A percentile compares a stretch with the other conserved stretches of the same genome.
Evolutionary conservation across 441 rosid species (phyloP).

Genomic region (Syzygium malaccense): DNA sequence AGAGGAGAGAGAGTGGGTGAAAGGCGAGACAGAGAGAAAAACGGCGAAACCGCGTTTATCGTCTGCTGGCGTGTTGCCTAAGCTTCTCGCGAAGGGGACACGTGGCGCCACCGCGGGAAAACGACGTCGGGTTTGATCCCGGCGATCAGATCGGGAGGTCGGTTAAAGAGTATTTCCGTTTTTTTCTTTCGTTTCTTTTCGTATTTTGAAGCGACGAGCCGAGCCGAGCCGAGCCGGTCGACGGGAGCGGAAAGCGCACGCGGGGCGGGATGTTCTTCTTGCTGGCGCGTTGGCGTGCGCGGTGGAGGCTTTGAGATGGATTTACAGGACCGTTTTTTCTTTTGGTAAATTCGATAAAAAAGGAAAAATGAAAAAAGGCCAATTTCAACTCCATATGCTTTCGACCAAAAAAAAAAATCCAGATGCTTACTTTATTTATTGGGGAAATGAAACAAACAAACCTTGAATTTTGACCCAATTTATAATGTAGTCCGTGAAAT

Average conservation of each 20-base stretch:
- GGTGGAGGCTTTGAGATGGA: not conserved
- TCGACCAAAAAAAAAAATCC: too few species aligned
- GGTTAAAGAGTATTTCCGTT: not conserved
- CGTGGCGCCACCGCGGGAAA: slow-evolving; percentile 10
- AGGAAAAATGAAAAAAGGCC: not conserved
- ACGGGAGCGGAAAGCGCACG: not conserved
- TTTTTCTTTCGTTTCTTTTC: not conserved
- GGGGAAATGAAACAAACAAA: too few species aligned
- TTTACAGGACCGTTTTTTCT: not conserved
- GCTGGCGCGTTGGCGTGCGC: not conserved
- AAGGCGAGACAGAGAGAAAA: not conserved
- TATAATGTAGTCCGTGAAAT: too few species aligned
- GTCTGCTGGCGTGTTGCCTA: slow-evolving; percentile 5
- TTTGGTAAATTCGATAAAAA: not conserved
- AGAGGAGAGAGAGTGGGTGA: not conserved
- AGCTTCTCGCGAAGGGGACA: not conserved
- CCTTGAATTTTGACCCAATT: too few species aligned
- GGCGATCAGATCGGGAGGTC: not conserved
- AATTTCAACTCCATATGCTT: not conserved
- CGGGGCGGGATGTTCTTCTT: not conserved
- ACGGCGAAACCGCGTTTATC: slow-evolving; percentile 19
- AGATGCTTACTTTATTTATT: too few species aligned
- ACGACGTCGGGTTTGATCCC: not conserved
- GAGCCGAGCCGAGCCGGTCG: not conserved
- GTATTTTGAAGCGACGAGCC: not conserved